phyloP scores from a whole-genome alignment of 2,329 filamentous ascomycete genomes.

The Talaromyces islandicus region DNA sequence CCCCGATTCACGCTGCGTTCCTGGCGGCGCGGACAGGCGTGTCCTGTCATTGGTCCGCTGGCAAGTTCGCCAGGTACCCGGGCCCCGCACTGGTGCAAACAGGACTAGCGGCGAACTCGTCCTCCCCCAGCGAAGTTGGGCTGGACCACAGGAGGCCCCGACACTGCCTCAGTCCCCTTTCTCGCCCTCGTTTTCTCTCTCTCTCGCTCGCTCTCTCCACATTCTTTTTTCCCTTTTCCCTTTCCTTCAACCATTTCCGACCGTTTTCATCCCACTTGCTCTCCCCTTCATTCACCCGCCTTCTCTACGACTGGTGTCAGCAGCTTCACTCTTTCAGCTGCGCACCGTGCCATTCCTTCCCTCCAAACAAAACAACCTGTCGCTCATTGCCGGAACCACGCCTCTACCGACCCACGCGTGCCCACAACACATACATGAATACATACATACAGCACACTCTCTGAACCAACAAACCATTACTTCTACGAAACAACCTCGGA shows the following conservation, averaged over 20 bases:
- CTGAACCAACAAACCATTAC: not conserved
- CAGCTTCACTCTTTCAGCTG: conserved; percentile 63
- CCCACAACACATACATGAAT: conserved; percentile 14
- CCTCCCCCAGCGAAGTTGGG: not conserved
- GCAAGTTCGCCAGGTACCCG: not conserved
- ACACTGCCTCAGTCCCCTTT: conserved; percentile 4
- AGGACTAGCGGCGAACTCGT: not conserved
- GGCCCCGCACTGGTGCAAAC: not conserved
- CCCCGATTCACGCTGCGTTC: not conserved
- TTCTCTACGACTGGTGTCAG: conserved; percentile 37
- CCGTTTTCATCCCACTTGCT: conserved; percentile 9
- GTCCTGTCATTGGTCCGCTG: not conserved
- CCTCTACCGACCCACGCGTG: conserved; percentile 9
- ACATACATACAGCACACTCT: conserved; percentile 9
- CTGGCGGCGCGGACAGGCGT: not conserved
- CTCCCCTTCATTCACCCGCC: conserved; percentile 11
- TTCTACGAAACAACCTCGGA: not conserved
- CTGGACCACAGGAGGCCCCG: not conserved
- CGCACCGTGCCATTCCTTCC: conserved; percentile 46
- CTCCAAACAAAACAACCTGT: conserved; percentile 21
- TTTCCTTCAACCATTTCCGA: not conserved
- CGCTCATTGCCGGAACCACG: conserved; percentile 12
- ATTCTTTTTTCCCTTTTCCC: conserved; percentile 5
- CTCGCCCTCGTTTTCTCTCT: conserved; percentile 28
- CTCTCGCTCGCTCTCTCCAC: conserved; percentile 14